Conservation (phyloP, 441 rosid species). For the Croton laevigatus region DNA sequence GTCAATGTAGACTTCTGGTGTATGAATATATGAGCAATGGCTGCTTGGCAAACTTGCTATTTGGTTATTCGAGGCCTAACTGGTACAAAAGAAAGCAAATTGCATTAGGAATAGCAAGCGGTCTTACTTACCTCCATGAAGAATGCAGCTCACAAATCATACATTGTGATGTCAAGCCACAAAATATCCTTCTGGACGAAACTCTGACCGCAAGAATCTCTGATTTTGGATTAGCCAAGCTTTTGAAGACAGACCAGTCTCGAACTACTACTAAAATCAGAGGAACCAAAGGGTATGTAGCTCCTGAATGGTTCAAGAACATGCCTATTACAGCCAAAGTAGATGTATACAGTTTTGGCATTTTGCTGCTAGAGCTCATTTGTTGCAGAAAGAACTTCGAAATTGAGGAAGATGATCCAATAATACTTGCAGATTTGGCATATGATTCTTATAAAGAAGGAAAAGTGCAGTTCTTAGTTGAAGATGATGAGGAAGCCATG, state of each 20-base stretch:
- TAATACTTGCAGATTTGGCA: constrained; percentile 34
- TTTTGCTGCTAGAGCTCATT: constrained; percentile 35
- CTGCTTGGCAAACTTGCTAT: constrained; percentile 29
- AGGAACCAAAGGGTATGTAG: constrained; percentile 49
- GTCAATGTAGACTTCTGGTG: constrained; percentile 36
- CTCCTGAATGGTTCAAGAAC: constrained; percentile 50
- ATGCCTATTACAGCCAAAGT: constrained; percentile 31
- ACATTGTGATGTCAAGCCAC: constrained; percentile 53
- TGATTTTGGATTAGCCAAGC: constrained; percentile 56
- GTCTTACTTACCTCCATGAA: constrained; percentile 41
- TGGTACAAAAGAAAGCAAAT: constrained; percentile 36
- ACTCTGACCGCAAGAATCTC: constrained; percentile 24
- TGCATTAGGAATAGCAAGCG: constrained; percentile 38
- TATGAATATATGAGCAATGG: constrained; percentile 52
- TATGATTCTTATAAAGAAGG: constrained; percentile 31
- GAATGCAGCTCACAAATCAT: constrained; percentile 45
- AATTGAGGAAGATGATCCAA: not conserved
- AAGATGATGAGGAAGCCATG: constrained; percentile 26
- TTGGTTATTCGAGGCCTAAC: constrained; percentile 27
- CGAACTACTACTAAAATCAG: constrained; percentile 32
- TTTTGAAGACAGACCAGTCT: constrained; percentile 28
- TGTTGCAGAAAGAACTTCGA: constrained; percentile 31
- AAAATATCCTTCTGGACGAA: constrained; percentile 43
- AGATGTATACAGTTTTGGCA: constrained; percentile 49
- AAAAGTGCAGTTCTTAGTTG: constrained; percentile 20